Conservation (phyloP, 228 moss, liverwort and hornwort genomes). For the Sphagnum magellanicum region DNA sequence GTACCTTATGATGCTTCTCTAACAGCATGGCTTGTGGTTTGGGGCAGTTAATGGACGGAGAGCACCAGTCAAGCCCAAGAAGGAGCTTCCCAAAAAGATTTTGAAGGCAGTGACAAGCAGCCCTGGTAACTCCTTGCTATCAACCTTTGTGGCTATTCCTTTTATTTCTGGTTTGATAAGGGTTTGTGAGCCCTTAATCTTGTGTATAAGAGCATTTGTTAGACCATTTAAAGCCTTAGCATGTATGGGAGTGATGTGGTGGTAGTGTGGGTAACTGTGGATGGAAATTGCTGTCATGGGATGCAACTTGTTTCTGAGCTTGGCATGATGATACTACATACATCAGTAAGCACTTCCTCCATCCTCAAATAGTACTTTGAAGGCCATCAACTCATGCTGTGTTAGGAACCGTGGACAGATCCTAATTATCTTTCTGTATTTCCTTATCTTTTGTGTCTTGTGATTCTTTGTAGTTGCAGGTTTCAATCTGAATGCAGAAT, state of each 20-base stretch:
- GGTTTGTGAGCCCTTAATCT: slow-evolving; percentile 20
- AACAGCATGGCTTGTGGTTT: slow-evolving; percentile 3
- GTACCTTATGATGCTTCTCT: not conserved
- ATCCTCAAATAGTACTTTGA: too few relatives aligned
- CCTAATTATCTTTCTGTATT: too few relatives aligned
- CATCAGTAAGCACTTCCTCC: too few relatives aligned
- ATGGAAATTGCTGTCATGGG: slow-evolving; percentile 28
- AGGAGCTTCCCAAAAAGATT: slow-evolving; percentile 84
- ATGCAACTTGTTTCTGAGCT: slow-evolving; percentile 30
- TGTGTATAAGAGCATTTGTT: slow-evolving; percentile 24
- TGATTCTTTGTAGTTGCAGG: too few relatives aligned
- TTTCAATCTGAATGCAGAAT: too few relatives aligned
- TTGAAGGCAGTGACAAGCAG: slow-evolving; percentile 37
- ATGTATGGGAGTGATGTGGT: slow-evolving; percentile 25
- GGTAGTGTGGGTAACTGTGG: slow-evolving; percentile 38
- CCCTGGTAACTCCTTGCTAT: slow-evolving; percentile 46
- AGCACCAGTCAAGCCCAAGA: slow-evolving; percentile 61
- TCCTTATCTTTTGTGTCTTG: too few relatives aligned
- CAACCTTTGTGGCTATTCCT: slow-evolving; percentile 5
- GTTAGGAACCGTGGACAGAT: too few relatives aligned
- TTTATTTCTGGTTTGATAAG: slow-evolving; percentile 20
- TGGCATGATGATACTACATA: too few relatives aligned
- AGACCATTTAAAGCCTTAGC: slow-evolving; percentile 21
- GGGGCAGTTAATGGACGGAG: slow-evolving; percentile 72
- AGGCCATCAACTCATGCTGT: too few relatives aligned